Base-by-base conservation (phyloP, 345 rosid species). In the Brassica nigra region DNA sequence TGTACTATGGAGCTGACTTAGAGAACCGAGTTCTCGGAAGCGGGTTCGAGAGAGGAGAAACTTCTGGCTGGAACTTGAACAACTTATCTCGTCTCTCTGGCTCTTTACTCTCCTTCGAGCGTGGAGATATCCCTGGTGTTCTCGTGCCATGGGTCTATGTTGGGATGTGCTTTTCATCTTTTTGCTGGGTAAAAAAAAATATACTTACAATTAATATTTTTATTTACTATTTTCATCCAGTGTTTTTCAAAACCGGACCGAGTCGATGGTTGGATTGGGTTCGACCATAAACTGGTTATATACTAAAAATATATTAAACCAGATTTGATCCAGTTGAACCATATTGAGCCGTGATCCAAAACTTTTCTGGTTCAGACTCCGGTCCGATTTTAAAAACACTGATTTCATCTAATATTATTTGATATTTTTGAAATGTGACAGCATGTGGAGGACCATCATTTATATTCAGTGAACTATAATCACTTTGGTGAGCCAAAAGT, bases 361-460 rank as follows among this genome's bases (percentile, higher is more conserved):
- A 23, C 27, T 23, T 23, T 23, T 23, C 27, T 23, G 27, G 27
- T 23, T 23, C 27, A 23, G 27, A 0, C 27, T 23, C 27, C 27
- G 27, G 27, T 23, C 27, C 27, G 27, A 23, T 23, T 23, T 23
- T 23, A 23, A 23, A 23, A 23, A 23, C 27, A 23, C 27, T 23
- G 27, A 23, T 66, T 71, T 57, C 4, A 34, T 39, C 12, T 42
- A 42, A 73, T 9, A 62, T 0, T 61, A 16, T 57, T 65, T 70
- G 18, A 34, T 36, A 8, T 79, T 29, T 39, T 74, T 12, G 1
- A 8, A 27, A 58, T 66, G 33, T 39, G 47, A 81, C 67, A 95
- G 98, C 99, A 95, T 83, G 98, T 95, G 20, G 99, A 95, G 81
- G 98, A 95, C 75, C 96, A 95, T 70, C 97, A 92, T 77, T 80